These are phyloP conservation scores for Cytospora schulzeri DNA, from an alignment of 2,329 filamentous ascomycete species.

Conservation along the genomic window DNA sequence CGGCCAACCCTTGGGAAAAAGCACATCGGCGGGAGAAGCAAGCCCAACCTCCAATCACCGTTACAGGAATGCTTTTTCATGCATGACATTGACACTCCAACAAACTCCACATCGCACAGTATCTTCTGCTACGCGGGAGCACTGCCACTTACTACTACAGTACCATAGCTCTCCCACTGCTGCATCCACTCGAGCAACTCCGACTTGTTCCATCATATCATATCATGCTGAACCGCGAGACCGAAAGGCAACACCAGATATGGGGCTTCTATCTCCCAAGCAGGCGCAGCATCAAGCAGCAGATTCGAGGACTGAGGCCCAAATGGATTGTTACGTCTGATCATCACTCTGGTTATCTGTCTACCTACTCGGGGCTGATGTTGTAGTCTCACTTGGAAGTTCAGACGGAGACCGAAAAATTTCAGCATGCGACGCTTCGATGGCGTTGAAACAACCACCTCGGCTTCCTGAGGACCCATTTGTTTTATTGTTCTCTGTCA, in stretches of 20 bases:
- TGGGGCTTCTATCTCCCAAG: background rate
- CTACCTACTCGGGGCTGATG: background rate
- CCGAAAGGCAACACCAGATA: slow-evolving; percentile 3
- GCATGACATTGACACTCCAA: slow-evolving; percentile 22
- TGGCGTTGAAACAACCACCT: background rate
- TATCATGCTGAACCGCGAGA: background rate
- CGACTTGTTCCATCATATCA: background rate
- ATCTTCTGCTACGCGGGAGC: background rate
- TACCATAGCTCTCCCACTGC: background rate
- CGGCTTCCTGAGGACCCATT: background rate
- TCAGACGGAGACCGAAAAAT: background rate
- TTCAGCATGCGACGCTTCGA: background rate
- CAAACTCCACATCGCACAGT: slow-evolving; percentile 22
- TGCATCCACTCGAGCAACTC: background rate
- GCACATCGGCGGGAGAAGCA: background rate
- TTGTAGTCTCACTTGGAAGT: background rate
- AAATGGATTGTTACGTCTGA: slow-evolving; percentile 17
- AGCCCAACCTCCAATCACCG: slow-evolving; percentile 19
- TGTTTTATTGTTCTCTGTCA: background rate
- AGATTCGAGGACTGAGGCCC: slow-evolving; percentile 1
- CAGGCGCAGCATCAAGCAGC: slow-evolving; percentile 17
- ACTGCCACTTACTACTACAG: slow-evolving; percentile 1
- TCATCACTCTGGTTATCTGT: background rate
- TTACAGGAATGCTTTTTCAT: slow-evolving; percentile 21
- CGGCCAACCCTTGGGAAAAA: slow-evolving; percentile 6